Base-by-base conservation (phyloP, 352 stramenopile genomes). In the Globisporangium orthogonon region DNA sequence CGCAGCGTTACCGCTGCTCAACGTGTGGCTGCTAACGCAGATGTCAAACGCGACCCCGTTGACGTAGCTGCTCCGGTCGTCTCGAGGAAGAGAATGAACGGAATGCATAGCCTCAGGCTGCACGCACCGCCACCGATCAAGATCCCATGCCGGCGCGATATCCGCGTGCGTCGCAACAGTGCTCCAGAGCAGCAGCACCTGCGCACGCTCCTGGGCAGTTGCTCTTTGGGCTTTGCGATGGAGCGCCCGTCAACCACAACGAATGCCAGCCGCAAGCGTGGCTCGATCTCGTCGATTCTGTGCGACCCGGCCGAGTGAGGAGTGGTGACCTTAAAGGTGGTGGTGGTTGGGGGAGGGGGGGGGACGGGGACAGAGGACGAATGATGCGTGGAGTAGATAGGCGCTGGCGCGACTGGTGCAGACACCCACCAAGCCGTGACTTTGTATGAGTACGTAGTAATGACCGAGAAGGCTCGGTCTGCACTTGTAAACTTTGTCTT, bases 211-310 rank as follows among this genome's bases (percentile, higher is more conserved):
- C 51, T 49, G 28, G 73, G 59, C 3, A 48, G 43, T 13, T 48
- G 43, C 57, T 15, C 51, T 10, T 45, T 49, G 40, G 56, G 56
- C 18, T 56, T 56, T 18, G 65, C 54, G 15, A 39, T 56, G 31
- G 63, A 74, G 51, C 66, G 74, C 7, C 76, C 78, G 37, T 82
- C 74, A 14, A 75, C 61, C 31, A 89, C 76, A 0, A 80, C 72
- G 39, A 87, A 71, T 55, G 72, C 80, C 7, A 69, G 71, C 49
- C 83, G 74, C 56, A 76, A 73, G 33, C 79, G 79, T 23, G 76
- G 77, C 44, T 87, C 76, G 29, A 90, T 90, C 47, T 85, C 73
- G 45, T 87, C 79, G 31, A 87, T 90, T 62, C 71, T 90, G 52
- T 86, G 78, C 57, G 72, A 80, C 40, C 67, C 70, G 7, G 52